These are phyloP conservation scores for Fusarium cicatricum DNA, from an alignment of 2,329 filamentous ascomycete species.

Conservation along the genomic window DNA sequence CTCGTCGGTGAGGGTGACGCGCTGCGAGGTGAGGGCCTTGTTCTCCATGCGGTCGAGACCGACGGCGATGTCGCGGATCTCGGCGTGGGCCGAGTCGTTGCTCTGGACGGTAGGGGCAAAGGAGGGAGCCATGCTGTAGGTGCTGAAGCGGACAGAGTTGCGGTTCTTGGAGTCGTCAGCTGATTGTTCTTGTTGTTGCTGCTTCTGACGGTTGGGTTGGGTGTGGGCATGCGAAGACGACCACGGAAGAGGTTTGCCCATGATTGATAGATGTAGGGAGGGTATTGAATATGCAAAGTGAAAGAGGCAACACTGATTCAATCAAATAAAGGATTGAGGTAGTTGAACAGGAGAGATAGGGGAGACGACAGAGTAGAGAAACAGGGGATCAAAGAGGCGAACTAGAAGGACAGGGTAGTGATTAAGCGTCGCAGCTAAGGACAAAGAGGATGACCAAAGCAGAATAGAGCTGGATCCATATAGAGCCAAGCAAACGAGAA, in stretches of 20 bases:
- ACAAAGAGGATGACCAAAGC: slow-evolving; percentile 19
- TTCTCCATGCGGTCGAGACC: slow-evolving; percentile 90
- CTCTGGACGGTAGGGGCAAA: slow-evolving; percentile 66
- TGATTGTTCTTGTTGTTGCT: slow-evolving; percentile 11
- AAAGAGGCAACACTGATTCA: background rate
- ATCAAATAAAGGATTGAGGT: background rate
- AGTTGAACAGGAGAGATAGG: slow-evolving; percentile 3
- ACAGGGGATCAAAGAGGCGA: background rate
- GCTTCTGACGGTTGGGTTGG: slow-evolving; percentile 23
- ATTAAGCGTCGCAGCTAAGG: slow-evolving; percentile 22
- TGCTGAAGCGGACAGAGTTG: slow-evolving; percentile 65
- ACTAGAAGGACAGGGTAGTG: slow-evolving; percentile 14
- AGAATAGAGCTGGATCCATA: too few relatives aligned
- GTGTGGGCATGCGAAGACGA: slow-evolving; percentile 23
- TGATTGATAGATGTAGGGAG: slow-evolving; percentile 15
- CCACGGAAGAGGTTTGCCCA: slow-evolving; percentile 34
- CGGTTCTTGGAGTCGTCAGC: slow-evolving; percentile 52
- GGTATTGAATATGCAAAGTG: background rate
- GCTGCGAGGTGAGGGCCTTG: slow-evolving; percentile 82
- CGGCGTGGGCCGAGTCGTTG: slow-evolving; percentile 63
- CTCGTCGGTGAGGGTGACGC: slow-evolving; percentile 74
- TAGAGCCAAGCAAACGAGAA: slow-evolving; percentile 14
- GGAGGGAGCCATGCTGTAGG: slow-evolving; percentile 67
- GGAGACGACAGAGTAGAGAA: slow-evolving; percentile 3
- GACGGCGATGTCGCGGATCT: slow-evolving; percentile 75